Conservation (phyloP, 495 filamentous ascomycete species). For the Penicillium bovifimosum region DNA sequence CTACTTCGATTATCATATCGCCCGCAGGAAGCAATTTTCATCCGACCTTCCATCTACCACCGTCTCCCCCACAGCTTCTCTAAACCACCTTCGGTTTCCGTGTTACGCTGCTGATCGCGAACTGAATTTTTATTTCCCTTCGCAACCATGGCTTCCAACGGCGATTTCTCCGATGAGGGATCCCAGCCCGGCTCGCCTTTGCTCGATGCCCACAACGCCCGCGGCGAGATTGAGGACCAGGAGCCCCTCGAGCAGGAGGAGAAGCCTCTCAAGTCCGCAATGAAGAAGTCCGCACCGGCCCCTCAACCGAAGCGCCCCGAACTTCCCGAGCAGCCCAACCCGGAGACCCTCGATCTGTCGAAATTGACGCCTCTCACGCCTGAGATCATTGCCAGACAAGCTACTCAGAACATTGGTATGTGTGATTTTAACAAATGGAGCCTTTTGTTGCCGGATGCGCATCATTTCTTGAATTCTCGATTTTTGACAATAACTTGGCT, state of each 20-base stretch:
- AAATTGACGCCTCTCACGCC: constrained; percentile 79
- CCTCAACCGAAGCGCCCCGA: constrained; percentile 48
- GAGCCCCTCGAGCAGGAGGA: constrained; percentile 43
- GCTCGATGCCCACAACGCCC: constrained; percentile 47
- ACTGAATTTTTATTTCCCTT: constrained; percentile 13
- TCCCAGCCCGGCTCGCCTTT: constrained; percentile 55
- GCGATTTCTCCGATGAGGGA: constrained; percentile 57
- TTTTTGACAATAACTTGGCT: neutral
- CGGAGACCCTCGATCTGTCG: constrained; percentile 72
- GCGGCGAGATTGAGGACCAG: constrained; percentile 49
- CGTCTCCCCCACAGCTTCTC: constrained; percentile 16
- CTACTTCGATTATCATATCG: constrained; percentile 38
- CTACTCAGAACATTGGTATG: constrained; percentile 95
- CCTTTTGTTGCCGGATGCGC: neutral
- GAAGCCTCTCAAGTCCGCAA: constrained; percentile 57
- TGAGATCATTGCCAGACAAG: constrained; percentile 94
- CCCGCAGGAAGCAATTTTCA: constrained; percentile 42
- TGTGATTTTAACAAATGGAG: neutral
- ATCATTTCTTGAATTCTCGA: neutral
- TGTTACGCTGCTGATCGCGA: constrained; percentile 15
- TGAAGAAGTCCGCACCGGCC: constrained; percentile 55
- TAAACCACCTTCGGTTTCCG: constrained; percentile 10
- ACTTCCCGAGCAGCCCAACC: constrained; percentile 87
- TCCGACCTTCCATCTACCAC: constrained; percentile 20
- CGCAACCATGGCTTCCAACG: constrained; percentile 59